Percentiles rank a stretch among this genome's conserved stretches.
Evolutionary conservation across 2,329 filamentous ascomycete genomes (phyloP).

Genomic region (Colletotrichum coccodes): DNA sequence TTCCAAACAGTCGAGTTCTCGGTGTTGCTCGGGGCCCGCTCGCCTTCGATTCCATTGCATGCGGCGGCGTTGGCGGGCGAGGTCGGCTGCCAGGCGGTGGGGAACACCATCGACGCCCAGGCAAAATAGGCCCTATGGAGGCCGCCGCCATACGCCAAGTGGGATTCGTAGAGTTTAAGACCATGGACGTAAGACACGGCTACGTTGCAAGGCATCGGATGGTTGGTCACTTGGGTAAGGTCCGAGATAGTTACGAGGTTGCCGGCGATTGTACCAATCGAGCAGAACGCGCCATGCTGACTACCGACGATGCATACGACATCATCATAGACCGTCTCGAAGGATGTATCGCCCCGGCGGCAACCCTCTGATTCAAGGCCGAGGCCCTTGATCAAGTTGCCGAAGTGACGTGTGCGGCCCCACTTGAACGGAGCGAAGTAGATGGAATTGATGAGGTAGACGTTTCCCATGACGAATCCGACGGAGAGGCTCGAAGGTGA

Average conservation of each 20-base stretch:
- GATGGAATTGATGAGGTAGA: conserved; percentile 16
- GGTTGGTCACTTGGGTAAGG: neutral
- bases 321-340: conserved; percentile 21
- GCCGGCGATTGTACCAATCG: conserved; percentile 13
- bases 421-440: neutral
- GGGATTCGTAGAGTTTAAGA: neutral
- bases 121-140: neutral
- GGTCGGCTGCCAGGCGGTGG: neutral
- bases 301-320: conserved; percentile 12
- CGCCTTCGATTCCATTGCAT: neutral
- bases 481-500: conserved; percentile 9
- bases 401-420: neutral
- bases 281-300: neutral
- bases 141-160: neutral
- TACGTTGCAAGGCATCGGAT: neutral
- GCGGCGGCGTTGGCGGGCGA: neutral
- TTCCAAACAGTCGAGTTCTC: neutral
- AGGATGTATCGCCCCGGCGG: neutral
- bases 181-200: neutral
- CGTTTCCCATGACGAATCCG: conserved; percentile 15
- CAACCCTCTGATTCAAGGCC: conserved; percentile 5
- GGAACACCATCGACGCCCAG: conserved; percentile 14
- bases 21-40: neutral
- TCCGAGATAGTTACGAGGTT: conserved; percentile 8
- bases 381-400: conserved; percentile 19